Evolutionary conservation across 306 rosid genomes (phyloP).

Genomic region (Dryas alaskensis): DNA sequence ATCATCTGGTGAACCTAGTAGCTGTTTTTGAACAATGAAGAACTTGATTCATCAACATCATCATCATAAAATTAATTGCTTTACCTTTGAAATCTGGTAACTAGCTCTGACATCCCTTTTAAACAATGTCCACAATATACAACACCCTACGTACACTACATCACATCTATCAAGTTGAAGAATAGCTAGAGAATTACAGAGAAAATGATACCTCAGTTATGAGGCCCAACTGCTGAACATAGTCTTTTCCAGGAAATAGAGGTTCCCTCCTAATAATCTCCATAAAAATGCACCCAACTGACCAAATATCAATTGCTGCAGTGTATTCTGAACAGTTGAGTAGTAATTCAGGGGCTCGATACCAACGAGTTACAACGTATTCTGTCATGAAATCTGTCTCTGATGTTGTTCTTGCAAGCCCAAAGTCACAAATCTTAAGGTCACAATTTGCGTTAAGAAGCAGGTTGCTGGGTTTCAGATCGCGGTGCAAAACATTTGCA

Average conservation of each 20-base stretch:
- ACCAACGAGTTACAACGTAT: conserved; percentile 74
- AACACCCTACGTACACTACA: background rate
- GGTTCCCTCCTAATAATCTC: conserved; percentile 66
- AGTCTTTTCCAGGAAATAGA: conserved; percentile 67
- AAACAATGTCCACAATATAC: background rate
- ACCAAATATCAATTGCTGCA: conserved; percentile 72
- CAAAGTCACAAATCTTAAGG: conserved; percentile 77
- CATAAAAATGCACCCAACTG: conserved; percentile 73
- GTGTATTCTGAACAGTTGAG: conserved; percentile 71
- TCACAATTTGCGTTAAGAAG: conserved; percentile 64
- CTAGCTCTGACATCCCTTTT: background rate
- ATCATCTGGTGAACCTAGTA: conserved; percentile 86
- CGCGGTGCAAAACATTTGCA: conserved; percentile 72
- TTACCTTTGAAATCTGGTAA: background rate
- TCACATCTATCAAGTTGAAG: conserved; percentile 4
- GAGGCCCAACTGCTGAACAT: conserved; percentile 62
- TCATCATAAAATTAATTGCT: conserved; percentile 2
- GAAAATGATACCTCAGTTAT: conserved; percentile 53
- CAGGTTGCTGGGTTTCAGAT: conserved; percentile 66
- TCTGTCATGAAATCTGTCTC: conserved; percentile 79
- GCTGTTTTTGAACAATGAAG: conserved; percentile 36
- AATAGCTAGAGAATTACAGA: conserved; percentile 9
- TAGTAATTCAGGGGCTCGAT: conserved; percentile 67
- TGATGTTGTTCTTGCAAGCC: conserved; percentile 74
- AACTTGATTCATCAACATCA: background rate